Base-by-base conservation (phyloP, 2,329 filamentous ascomycete genomes). In the Decorospora gaudefroyi region DNA sequence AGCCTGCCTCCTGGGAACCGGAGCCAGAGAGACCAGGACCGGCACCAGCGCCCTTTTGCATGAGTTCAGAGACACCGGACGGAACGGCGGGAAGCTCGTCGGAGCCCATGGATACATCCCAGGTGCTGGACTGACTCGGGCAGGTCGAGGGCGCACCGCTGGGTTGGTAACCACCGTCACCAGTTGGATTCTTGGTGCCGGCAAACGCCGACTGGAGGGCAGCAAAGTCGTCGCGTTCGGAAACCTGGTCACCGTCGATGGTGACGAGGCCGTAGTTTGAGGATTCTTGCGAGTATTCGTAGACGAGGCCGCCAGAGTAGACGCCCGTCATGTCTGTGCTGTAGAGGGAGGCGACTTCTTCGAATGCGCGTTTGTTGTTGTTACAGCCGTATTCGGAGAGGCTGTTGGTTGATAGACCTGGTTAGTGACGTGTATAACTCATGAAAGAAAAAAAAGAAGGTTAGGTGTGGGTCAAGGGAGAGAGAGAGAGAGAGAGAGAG, bases 221-320 rank as follows among this genome's bases (percentile, higher is more conserved):
- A 32, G 73, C 68, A 72, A 85, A 95, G 64, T 92, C 88, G 27
- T 71, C 51, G 22, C 78, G 73, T 53, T 86, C 80, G 21, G 74
- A 74, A 46, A 87, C 79, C 18, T 71, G 72, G 66, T 71, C 61
- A 52, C 78, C 80, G 32, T 71, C 65, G 64, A 93, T 76, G 45
- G 81, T 74, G 66, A 91, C 90, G 46, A 95, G 85, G 54, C 91
- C 55, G 72, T 84, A 97, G 31, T 85, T 78, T 74, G 85, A 62
- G 6, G 58, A 89, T 49, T 79, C 78, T 64, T 87, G 75, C 7
- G 87, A 85, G 78, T 96, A 99, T 74, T 97, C 91, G 76, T 96
- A 99, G 71, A 96, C 88, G 26, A 99, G 82, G 70, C 93, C 93
- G 63, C 93, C 93, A 27, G 91, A 96, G 81, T 96, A 97, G 62